phyloP scores from a whole-genome alignment of 768 basidiomycete genomes.

The Rhodotorula sphaerocarpa region DNA sequence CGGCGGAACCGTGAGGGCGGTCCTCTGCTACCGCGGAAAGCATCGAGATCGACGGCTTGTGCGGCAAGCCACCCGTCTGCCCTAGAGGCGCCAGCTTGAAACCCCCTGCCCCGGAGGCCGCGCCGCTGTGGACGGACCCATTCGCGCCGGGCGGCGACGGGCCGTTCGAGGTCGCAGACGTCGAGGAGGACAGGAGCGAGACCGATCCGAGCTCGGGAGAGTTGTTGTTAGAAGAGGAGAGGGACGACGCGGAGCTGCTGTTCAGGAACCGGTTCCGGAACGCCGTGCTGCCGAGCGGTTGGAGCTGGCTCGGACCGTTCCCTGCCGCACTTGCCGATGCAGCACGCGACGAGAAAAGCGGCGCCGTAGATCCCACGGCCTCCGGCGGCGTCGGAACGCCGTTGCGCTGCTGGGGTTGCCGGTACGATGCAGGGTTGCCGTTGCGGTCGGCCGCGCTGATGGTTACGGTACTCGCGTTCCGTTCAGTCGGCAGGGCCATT shows the following conservation, averaged over 20 bases:
- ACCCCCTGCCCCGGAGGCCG: not conserved
- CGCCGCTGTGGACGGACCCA: no score
- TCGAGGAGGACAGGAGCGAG: slow-evolving; percentile 3
- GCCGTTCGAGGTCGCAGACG: not conserved
- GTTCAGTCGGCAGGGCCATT: slow-evolving; percentile 9
- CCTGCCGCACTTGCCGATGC: not conserved
- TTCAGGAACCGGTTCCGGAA: slow-evolving; percentile 29
- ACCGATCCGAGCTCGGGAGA: slow-evolving; percentile 10
- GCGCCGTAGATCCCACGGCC: not conserved
- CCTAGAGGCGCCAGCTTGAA: slow-evolving; percentile 25
- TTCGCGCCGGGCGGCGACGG: not conserved
- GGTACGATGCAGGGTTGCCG: no score
- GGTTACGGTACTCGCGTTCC: slow-evolving; percentile 17
- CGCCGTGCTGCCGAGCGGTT: slow-evolving; percentile 17
- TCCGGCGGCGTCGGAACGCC: no score
- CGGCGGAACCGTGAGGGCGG: not conserved
- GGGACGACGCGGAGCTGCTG: slow-evolving; percentile 3
- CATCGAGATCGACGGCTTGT: slow-evolving; percentile 21
- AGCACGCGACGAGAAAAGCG: not conserved
- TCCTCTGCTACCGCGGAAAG: slow-evolving; percentile 4
- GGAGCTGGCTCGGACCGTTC: not conserved
- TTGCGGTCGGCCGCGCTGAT: no score
- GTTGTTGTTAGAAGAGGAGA: not conserved
- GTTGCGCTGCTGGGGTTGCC: no score
- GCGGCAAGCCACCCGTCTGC: not conserved